A percentile compares a stretch with the other conserved stretches of the same genome.
These are phyloP conservation scores for Malus orientalis DNA, from an alignment of 306 rosid genomes.

Conservation along the genomic window DNA sequence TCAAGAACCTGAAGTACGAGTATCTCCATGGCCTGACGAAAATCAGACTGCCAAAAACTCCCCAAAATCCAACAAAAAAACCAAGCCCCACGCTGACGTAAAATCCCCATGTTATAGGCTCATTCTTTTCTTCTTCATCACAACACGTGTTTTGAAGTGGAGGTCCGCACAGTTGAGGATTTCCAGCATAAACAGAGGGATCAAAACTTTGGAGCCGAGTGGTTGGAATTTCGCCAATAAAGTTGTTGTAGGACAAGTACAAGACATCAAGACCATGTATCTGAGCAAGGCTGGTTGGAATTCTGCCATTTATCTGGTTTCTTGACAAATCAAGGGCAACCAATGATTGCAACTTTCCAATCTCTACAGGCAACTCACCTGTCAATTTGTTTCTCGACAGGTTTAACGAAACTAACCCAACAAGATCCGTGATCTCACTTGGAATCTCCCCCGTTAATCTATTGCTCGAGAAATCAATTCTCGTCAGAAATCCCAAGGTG, in stretches of 20 bases:
- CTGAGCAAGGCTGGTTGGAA: constrained; percentile 3
- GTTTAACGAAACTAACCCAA: constrained; percentile 5
- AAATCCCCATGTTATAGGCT: constrained; percentile 1
- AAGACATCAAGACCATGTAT: background rate
- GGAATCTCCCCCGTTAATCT: background rate
- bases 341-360: background rate
- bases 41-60: too few relatives aligned
- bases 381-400: background rate
- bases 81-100: constrained; percentile 4
- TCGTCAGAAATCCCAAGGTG: background rate
- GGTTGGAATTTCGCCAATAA: background rate
- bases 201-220: background rate
- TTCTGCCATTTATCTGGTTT: background rate
- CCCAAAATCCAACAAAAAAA: background rate
- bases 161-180: constrained; percentile 1
- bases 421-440: too few relatives aligned
- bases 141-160: background rate
- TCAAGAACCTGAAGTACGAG: too few relatives aligned
- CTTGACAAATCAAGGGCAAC: constrained; percentile 9
- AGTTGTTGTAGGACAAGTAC: background rate
- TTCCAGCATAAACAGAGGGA: background rate
- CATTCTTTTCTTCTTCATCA: background rate
- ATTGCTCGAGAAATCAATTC: constrained; percentile 14
- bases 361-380: background rate
- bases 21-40: too few relatives aligned